A percentile compares a stretch with the other conserved stretches of the same genome.
These are phyloP conservation scores for Clohesyomyces aquaticus DNA, from an alignment of 495 filamentous ascomycete genomes.

Conservation along the genomic window DNA sequence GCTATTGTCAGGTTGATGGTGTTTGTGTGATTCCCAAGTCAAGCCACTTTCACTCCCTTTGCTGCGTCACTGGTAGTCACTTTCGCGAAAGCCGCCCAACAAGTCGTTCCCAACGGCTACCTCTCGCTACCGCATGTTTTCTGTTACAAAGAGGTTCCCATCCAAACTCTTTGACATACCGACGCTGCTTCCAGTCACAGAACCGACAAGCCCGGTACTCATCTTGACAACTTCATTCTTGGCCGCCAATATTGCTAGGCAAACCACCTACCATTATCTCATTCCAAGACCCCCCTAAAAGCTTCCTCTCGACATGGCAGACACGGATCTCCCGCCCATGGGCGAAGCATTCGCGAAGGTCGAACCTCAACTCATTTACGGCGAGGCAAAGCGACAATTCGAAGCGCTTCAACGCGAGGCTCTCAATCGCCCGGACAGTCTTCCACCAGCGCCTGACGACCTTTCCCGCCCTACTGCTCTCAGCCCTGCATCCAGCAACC, in stretches of 20 bases:
- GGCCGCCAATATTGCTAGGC: background rate
- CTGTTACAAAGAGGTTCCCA: no score
- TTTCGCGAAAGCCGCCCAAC: no score
- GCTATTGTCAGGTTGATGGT: no score
- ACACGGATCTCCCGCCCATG: conserved; percentile 3
- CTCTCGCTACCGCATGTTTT: no score
- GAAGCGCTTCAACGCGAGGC: background rate
- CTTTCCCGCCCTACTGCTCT: background rate
- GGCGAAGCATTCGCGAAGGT: background rate
- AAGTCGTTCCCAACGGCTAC: no score
- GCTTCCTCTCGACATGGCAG: background rate
- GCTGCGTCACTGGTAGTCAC: no score
- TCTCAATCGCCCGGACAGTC: background rate
- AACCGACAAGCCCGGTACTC: no score
- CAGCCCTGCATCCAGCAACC: background rate
- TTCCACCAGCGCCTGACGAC: background rate
- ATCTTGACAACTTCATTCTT: no score
- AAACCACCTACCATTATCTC: background rate
- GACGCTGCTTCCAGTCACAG: no score
- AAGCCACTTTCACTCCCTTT: no score
- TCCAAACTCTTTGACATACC: no score
- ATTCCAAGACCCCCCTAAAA: background rate
- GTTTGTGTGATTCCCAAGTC: no score
- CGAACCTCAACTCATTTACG: conserved; percentile 10
- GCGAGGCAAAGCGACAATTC: conserved; percentile 12